phyloP scores from a whole-genome alignment of 306 rosid genomes.

The Cyclanthera cordifolia region DNA sequence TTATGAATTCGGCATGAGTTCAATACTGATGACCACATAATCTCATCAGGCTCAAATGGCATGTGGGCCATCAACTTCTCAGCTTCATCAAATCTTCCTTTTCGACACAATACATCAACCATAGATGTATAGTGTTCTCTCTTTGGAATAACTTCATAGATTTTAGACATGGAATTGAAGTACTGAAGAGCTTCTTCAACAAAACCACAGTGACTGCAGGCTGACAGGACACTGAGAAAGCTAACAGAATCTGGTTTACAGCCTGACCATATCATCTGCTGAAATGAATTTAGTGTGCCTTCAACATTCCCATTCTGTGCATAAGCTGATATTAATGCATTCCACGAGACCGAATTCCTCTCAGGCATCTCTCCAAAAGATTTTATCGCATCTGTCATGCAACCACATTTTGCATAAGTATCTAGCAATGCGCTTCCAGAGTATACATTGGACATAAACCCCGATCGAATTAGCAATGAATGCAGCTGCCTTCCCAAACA shows the following conservation, averaged over 20 bases:
- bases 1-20: slow-evolving; percentile 79
- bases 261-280: slow-evolving; percentile 64
- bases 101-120: slow-evolving; percentile 65
- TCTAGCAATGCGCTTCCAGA: slow-evolving; percentile 82
- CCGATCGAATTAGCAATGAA: slow-evolving; percentile 41
- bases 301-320: slow-evolving; percentile 66
- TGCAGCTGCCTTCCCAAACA: slow-evolving; percentile 67
- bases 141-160: slow-evolving; percentile 43
- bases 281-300: slow-evolving; percentile 48
- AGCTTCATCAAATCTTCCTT: slow-evolving; percentile 57
- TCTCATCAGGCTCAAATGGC: slow-evolving; percentile 76
- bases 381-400: slow-evolving; percentile 49
- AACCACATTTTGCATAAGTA: slow-evolving; percentile 93
- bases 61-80: slow-evolving; percentile 56
- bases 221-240: slow-evolving; percentile 57
- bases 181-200: slow-evolving; percentile 58
- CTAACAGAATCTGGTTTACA: slow-evolving; percentile 67
- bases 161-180: slow-evolving; percentile 48
- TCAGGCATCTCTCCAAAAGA: slow-evolving; percentile 73
- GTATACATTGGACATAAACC: slow-evolving; percentile 60
- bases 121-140: slow-evolving; percentile 69
- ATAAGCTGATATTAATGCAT: slow-evolving; percentile 66
- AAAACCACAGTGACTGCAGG: slow-evolving; percentile 86
- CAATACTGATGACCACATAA: slow-evolving; percentile 74
- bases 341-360: slow-evolving; percentile 75